These are phyloP conservation scores for Pyrenochaeta sp. DNA, from an alignment of 2,329 filamentous ascomycete species.

Conservation along the genomic window DNA sequence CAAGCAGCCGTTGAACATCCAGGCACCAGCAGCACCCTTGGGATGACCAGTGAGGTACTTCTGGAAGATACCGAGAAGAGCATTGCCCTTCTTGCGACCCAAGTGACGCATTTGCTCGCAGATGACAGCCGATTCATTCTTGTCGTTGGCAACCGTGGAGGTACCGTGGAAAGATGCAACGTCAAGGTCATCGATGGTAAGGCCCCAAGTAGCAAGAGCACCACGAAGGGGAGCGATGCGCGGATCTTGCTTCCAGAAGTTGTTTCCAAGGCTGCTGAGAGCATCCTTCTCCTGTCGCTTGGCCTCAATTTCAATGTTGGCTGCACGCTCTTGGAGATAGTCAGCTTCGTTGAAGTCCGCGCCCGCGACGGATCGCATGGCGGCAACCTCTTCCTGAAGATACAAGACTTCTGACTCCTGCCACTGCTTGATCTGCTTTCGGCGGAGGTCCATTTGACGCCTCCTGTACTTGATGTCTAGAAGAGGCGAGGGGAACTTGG, in stretches of 20 bases:
- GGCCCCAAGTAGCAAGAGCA: slow-evolving; percentile 95
- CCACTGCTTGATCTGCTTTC: slow-evolving; percentile 94
- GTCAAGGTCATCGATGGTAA: slow-evolving; percentile 93
- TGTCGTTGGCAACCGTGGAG: slow-evolving; percentile 98
- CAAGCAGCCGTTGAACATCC: slow-evolving; percentile 99
- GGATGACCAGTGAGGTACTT: slow-evolving; percentile 99
- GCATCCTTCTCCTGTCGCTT: slow-evolving; percentile 91
- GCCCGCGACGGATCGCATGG: slow-evolving; percentile 76
- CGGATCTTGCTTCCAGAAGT: slow-evolving; percentile 97
- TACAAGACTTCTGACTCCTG: slow-evolving; percentile 94
- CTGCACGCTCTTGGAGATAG: slow-evolving; percentile 83
- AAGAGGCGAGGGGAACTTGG: slow-evolving; percentile 93
- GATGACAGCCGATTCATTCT: slow-evolving; percentile 98
- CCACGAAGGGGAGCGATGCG: slow-evolving; percentile 94
- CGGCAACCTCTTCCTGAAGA: slow-evolving; percentile 88
- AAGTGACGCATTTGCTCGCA: slow-evolving; percentile 96
- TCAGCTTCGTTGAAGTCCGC: slow-evolving; percentile 79
- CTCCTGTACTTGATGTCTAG: slow-evolving; percentile 98
- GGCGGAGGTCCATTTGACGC: slow-evolving; percentile 91
- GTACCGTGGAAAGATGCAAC: slow-evolving; percentile 99
- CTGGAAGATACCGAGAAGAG: slow-evolving; percentile 96
- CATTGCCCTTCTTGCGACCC: slow-evolving; percentile 95
- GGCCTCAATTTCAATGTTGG: slow-evolving; percentile 88
- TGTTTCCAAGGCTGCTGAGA: slow-evolving; percentile 91
- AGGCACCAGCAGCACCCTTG: slow-evolving; percentile 98